These are phyloP conservation scores for Schoenoplectus tabernaemontani DNA, from an alignment of 202 grass and related monocot species.

Conservation along the genomic window DNA sequence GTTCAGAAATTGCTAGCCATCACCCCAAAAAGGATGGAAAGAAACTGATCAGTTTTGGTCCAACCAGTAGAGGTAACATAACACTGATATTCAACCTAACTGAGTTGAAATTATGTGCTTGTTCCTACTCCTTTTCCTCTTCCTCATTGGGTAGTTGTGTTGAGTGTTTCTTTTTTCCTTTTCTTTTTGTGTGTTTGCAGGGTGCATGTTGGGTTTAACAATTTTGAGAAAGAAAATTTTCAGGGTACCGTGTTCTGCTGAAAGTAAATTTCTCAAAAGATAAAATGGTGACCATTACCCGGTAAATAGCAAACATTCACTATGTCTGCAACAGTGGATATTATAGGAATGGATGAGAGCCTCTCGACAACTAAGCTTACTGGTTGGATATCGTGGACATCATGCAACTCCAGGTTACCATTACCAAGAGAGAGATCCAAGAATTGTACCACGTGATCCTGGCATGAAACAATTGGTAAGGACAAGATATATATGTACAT, in stretches of 20 bases:
- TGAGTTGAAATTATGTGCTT: background rate
- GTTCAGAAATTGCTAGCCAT: background rate
- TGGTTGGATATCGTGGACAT: slow-evolving; percentile 25
- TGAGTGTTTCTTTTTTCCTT: background rate
- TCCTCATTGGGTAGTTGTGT: background rate
- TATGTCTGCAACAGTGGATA: slow-evolving; percentile 31
- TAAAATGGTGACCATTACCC: slow-evolving; percentile 32
- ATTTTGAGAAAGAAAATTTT: background rate
- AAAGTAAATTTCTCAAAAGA: slow-evolving; percentile 22
- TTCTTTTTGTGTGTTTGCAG: background rate
- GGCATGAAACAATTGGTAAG: background rate
- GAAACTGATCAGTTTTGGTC: background rate
- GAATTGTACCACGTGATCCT: slow-evolving; percentile 56
- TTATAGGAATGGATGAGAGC: slow-evolving; percentile 43
- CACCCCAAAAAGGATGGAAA: background rate
- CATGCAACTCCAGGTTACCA: slow-evolving; percentile 34
- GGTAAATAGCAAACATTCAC: slow-evolving; percentile 59
- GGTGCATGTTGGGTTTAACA: background rate
- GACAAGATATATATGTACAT: background rate
- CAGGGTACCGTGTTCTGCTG: background rate
- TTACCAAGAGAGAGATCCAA: slow-evolving; percentile 50
- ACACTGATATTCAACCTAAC: background rate
- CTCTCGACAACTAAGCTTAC: slow-evolving; percentile 53
- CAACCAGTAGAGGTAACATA: background rate
- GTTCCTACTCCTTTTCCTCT: background rate